Percentiles rank a stretch among this genome's conserved stretches.
These are phyloP conservation scores for Saprolegnia parasitica DNA, from an alignment of 352 stramenopile species.

Conservation along the genomic window DNA sequence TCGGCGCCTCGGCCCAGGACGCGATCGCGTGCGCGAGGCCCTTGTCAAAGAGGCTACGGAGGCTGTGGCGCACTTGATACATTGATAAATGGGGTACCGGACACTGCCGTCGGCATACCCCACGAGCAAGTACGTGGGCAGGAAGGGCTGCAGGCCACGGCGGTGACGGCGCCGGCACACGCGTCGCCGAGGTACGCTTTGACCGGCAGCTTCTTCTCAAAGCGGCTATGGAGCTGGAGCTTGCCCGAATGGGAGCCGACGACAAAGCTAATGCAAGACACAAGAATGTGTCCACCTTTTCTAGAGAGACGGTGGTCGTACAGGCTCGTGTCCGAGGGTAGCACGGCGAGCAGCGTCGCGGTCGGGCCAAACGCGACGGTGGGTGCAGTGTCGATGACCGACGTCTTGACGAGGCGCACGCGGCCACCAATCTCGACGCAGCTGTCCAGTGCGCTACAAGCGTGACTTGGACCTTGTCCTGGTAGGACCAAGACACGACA, in stretches of 20 bases:
- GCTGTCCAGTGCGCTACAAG: slow-evolving; percentile 41
- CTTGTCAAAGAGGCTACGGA: slow-evolving; percentile 43
- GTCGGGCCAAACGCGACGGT: slow-evolving; percentile 39
- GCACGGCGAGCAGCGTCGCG: slow-evolving; percentile 46
- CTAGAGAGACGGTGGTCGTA: slow-evolving; percentile 29
- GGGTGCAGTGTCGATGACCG: slow-evolving; percentile 43
- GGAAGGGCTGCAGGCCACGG: slow-evolving; percentile 50
- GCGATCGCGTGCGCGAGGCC: slow-evolving; percentile 38
- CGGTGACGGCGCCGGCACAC: slow-evolving; percentile 35
- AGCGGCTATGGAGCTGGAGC: slow-evolving; percentile 43
- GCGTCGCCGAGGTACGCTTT: background rate
- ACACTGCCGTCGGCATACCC: slow-evolving; percentile 53
- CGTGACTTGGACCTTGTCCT: background rate
- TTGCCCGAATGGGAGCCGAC: slow-evolving; percentile 43
- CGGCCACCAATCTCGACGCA: slow-evolving; percentile 59
- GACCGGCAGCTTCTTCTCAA: slow-evolving; percentile 32
- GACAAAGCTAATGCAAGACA: slow-evolving; percentile 40
- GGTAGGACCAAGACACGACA: slow-evolving; percentile 1
- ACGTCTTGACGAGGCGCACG: slow-evolving; percentile 62
- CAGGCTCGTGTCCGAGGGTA: slow-evolving; percentile 54
- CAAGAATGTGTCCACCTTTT: too few species aligned
- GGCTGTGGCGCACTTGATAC: background rate
- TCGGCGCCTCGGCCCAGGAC: slow-evolving; percentile 47
- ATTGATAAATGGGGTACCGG: slow-evolving; percentile 1
- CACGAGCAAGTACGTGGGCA: slow-evolving; percentile 51